These are phyloP conservation scores for Epithemia pelagica DNA, from an alignment of 108 stramenopile genomes.

Conservation along the genomic window DNA sequence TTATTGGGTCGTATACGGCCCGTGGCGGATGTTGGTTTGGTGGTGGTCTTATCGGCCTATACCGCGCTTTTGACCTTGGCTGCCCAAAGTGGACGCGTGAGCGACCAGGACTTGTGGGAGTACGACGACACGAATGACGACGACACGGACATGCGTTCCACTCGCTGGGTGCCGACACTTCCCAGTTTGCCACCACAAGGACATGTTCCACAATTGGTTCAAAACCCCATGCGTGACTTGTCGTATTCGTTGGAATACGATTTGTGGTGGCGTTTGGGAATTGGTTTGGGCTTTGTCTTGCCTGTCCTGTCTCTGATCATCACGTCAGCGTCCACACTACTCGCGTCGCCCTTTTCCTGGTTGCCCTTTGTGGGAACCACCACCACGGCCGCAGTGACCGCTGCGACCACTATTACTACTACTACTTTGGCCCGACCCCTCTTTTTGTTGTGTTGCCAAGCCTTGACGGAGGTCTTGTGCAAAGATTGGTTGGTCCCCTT, in stretches of 20 bases:
- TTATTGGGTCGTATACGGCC: constrained; percentile 40
- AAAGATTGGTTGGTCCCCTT: constrained; percentile 40
- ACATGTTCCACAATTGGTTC: constrained; percentile 56
- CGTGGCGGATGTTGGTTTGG: constrained; percentile 17
- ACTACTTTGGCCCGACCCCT: constrained; percentile 25
- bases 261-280: constrained; percentile 49
- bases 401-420: constrained; percentile 6
- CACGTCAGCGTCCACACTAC: not conserved
- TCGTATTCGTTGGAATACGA: constrained; percentile 32
- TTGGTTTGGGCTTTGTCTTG: constrained; percentile 37
- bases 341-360: constrained; percentile 14
- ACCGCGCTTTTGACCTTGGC: constrained; percentile 24
- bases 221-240: constrained; percentile 43
- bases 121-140: not conserved
- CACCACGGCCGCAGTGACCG: not conserved
- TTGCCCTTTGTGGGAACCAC: constrained; percentile 12
- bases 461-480: constrained; percentile 39
- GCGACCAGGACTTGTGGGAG: not conserved
- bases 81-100: constrained; percentile 12
- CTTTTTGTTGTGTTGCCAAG: constrained; percentile 63
- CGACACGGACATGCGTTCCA: not conserved
- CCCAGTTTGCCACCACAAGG: constrained; percentile 61
- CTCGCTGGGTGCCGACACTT: constrained; percentile 20
- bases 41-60: constrained; percentile 30
- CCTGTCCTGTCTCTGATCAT: constrained; percentile 27